These are phyloP conservation scores for Mortierella sp. DNA, from an alignment of 371 early-diverging fungal species.

Conservation along the genomic window DNA sequence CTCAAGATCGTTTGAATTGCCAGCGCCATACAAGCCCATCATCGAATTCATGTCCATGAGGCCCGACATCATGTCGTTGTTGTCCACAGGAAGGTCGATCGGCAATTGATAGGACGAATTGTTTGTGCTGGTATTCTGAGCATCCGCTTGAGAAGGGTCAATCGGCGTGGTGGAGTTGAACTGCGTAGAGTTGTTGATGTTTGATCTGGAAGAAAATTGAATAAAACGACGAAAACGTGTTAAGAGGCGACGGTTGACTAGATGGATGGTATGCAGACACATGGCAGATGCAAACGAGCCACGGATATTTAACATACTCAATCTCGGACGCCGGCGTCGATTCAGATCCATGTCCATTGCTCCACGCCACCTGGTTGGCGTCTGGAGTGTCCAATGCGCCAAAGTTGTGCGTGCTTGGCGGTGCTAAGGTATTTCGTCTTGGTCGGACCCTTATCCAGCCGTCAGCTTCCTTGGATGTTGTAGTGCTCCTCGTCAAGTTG, in stretches of 20 bases:
- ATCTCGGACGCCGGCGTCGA: constrained; percentile 34
- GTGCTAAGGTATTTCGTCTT: constrained; percentile 13
- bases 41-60: constrained; percentile 46
- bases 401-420: constrained; percentile 14
- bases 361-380: constrained; percentile 19
- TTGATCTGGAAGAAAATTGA: constrained; percentile 16
- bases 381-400: constrained; percentile 7
- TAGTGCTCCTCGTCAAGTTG: neutral
- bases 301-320: constrained; percentile 18
- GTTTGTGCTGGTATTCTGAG: constrained; percentile 23
- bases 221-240: neutral
- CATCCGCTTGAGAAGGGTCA: constrained; percentile 18
- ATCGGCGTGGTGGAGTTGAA: neutral
- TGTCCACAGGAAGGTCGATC: constrained; percentile 37
- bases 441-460: constrained; percentile 54
- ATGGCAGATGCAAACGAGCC: too few species aligned
- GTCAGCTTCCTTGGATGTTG: constrained; percentile 21
- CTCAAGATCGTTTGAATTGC: constrained; percentile 36
- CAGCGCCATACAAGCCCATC: constrained; percentile 43
- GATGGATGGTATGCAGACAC: too few species aligned
- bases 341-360: constrained; percentile 10
- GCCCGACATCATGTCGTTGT: constrained; percentile 38
- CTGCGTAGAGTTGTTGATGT: constrained; percentile 2
- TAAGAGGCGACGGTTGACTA: neutral
- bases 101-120: constrained; percentile 33